These are phyloP conservation scores for Ampelomyces quisqualis DNA, from an alignment of 2,329 filamentous ascomycete genomes.

Conservation along the genomic window DNA sequence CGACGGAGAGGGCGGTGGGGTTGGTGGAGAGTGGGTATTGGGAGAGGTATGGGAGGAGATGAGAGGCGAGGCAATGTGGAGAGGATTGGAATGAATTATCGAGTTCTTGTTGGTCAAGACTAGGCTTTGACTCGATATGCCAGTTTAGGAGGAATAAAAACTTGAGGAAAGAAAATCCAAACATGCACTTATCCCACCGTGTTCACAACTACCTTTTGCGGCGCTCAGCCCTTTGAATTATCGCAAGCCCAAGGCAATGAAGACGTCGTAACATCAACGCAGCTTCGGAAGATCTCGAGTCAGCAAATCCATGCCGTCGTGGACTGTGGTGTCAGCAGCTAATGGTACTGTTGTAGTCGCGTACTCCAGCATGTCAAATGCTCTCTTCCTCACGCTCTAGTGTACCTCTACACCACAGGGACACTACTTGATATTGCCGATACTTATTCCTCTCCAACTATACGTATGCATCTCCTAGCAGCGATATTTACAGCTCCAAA, in stretches of 20 bases:
- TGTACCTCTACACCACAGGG: not conserved
- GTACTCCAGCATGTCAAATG: not conserved
- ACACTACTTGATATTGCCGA: no score
- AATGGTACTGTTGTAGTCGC: no score
- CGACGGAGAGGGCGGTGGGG: slow-evolving; percentile 45
- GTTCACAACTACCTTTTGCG: not conserved
- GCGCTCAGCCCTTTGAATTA: not conserved
- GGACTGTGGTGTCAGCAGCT: not conserved
- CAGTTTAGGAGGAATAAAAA: no score
- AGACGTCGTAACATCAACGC: not conserved
- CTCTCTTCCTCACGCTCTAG: not conserved
- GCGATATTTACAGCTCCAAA: not conserved
- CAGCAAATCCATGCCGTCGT: not conserved
- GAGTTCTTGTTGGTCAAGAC: no score
- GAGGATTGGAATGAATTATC: no score
- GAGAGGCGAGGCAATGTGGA: no score
- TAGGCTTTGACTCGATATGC: no score
- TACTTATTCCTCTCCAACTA: not conserved
- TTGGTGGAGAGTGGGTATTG: slow-evolving; percentile 10
- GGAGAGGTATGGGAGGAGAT: slow-evolving; percentile 3
- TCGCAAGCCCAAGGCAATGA: not conserved
- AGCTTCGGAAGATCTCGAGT: not conserved
- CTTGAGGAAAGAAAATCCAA: no score
- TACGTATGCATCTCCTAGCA: not conserved
- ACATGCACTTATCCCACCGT: no score